Percentiles rank a stretch among this genome's conserved stretches.
Conservation (phyloP, 495 filamentous ascomycete species). For the Aspergillus saccharolyticus region DNA sequence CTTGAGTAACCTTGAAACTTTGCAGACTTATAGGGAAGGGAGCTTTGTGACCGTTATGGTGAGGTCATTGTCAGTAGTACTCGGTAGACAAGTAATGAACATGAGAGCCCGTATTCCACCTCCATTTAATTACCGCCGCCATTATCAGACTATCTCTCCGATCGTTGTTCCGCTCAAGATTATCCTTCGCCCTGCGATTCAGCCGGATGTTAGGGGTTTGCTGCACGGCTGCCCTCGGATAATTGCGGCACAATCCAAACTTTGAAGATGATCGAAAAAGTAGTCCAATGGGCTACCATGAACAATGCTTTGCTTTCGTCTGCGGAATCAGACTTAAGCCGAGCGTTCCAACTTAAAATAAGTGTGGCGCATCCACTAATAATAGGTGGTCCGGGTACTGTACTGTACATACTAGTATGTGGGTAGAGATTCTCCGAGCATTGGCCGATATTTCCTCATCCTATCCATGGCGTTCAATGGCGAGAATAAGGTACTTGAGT, state of each 20-base stretch:
- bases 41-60: too few species aligned
- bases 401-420: too few species aligned
- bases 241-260: neutral
- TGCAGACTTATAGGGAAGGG: too few species aligned
- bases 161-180: too few species aligned
- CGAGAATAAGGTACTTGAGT: neutral
- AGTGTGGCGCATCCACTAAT: neutral
- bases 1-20: neutral
- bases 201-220: too few species aligned
- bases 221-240: neutral
- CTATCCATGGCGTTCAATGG: neutral
- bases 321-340: neutral
- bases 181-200: too few species aligned
- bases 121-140: too few species aligned
- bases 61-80: too few species aligned
- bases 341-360: neutral
- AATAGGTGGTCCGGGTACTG: neutral
- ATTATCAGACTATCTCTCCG: too few species aligned
- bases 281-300: neutral
- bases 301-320: neutral
- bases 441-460: neutral
- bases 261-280: neutral
- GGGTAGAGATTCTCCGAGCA: conserved; percentile 3
- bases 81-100: too few species aligned
- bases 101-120: too few species aligned